Conservation (phyloP, 2,329 filamentous ascomycete species). For the Hymenoscyphus fraxineus region DNA sequence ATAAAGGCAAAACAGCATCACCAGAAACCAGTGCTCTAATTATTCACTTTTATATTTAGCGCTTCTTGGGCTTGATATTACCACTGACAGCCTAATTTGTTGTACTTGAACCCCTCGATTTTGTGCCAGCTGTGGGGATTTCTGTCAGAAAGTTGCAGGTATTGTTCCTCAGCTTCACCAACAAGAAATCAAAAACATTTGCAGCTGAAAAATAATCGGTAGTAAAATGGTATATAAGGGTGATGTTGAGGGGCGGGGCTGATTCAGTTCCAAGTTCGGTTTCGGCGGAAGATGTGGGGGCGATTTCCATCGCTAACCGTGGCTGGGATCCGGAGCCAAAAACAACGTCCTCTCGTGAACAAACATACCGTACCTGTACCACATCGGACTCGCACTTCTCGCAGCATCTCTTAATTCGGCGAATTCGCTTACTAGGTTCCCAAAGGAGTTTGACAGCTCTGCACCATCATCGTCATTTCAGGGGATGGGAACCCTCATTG, state of each 20-base stretch:
- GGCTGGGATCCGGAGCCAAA: neutral
- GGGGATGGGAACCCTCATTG: neutral
- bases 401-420: neutral
- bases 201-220: no score
- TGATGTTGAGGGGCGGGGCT: neutral
- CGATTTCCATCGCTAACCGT: neutral
- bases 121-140: no score
- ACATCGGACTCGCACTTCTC: no score
- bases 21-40: no score
- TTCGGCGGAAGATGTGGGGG: neutral
- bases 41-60: no score
- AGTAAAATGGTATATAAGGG: neutral
- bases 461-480: neutral
- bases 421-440: neutral
- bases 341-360: neutral
- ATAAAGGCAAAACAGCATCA: no score
- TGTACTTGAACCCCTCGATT: no score
- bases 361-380: neutral
- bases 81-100: no score
- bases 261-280: neutral
- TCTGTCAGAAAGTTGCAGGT: no score
- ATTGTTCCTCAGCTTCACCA: no score
- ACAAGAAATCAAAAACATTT: no score
- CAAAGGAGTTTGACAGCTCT: neutral
- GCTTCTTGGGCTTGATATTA: no score